Evolutionary conservation across 2,329 filamentous ascomycete genomes (phyloP).

Genomic region (Diaporthe aspalathi): DNA sequence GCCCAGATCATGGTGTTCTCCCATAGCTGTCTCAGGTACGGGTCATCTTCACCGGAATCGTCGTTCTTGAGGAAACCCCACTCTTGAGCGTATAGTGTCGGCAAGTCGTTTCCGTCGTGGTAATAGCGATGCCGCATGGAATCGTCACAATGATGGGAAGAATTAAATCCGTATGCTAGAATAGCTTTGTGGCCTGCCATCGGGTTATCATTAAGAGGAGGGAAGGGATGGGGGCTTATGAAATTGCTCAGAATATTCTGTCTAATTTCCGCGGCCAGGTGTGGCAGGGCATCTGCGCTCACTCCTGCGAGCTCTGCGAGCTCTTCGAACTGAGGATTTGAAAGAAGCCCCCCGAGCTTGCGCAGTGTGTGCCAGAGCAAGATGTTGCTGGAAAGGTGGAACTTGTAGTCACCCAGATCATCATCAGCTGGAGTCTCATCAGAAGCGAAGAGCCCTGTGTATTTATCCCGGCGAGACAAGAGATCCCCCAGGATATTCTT

Average conservation of each 20-base stretch:
- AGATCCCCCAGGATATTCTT: constrained; percentile 36
- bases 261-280: too few species aligned
- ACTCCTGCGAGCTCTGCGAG: background rate
- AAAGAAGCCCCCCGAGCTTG: constrained; percentile 23
- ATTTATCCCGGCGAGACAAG: too few species aligned
- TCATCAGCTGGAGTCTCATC: constrained; percentile 42
- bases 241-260: background rate
- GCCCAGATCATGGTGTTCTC: constrained; percentile 40
- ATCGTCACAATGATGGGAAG: background rate
- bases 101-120: constrained; percentile 43
- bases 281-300: too few species aligned
- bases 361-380: constrained; percentile 41
- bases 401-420: constrained; percentile 38
- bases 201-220: background rate
- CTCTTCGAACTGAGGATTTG: background rate
- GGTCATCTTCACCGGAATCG: too few species aligned
- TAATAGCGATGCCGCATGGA: constrained; percentile 26
- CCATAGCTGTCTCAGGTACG: constrained; percentile 31
- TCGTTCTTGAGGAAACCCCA: constrained; percentile 35
- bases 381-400: constrained; percentile 42
- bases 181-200: background rate
- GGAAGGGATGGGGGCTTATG: background rate
- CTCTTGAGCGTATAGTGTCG: constrained; percentile 40
- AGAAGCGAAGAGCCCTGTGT: constrained; percentile 38
- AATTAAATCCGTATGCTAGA: constrained; percentile 39